Percentiles rank a stretch among this genome's conserved stretches.
These are phyloP conservation scores for Peribolospora kevripleyi DNA, from an alignment of 768 basidiomycete genomes.

Conservation along the genomic window DNA sequence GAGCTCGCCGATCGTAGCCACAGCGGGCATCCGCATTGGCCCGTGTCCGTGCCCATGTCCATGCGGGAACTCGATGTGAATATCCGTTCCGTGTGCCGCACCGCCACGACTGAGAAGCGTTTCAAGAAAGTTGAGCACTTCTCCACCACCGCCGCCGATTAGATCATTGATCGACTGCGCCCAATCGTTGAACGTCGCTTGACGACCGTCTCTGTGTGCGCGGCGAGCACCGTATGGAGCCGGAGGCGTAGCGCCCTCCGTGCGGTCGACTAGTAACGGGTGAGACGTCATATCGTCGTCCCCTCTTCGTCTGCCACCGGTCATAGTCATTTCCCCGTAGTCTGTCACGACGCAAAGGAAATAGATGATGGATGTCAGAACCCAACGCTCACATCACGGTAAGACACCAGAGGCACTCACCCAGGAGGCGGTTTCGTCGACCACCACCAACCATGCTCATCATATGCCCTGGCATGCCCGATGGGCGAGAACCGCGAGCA, in stretches of 20 bases:
- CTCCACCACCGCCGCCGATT: conserved; percentile 54
- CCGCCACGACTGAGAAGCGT: neutral
- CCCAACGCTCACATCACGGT: neutral
- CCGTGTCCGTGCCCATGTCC: neutral
- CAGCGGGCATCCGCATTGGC: neutral
- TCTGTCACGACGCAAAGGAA: conserved; percentile 4
- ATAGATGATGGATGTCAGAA: neutral
- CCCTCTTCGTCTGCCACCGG: neutral
- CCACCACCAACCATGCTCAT: neutral
- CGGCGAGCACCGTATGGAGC: conserved; percentile 11
- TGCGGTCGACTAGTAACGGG: conserved; percentile 45
- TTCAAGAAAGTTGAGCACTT: conserved; percentile 36
- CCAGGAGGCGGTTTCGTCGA: conserved; percentile 6
- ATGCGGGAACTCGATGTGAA: neutral
- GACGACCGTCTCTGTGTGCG: conserved; percentile 27
- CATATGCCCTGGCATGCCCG: too few species aligned
- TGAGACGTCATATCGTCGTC: conserved; percentile 36
- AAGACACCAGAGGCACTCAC: neutral
- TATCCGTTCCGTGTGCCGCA: neutral
- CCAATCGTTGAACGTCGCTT: conserved; percentile 24
- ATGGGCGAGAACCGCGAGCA: too few species aligned
- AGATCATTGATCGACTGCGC: conserved; percentile 38
- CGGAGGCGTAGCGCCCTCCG: conserved; percentile 18
- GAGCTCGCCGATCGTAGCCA: too few species aligned
- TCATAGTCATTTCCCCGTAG: neutral